Evolutionary conservation across 139 green algal genomes (phyloP), one percentile per base, ranked within the genome.

Genomic region (Asterochloris sp.): DNA sequence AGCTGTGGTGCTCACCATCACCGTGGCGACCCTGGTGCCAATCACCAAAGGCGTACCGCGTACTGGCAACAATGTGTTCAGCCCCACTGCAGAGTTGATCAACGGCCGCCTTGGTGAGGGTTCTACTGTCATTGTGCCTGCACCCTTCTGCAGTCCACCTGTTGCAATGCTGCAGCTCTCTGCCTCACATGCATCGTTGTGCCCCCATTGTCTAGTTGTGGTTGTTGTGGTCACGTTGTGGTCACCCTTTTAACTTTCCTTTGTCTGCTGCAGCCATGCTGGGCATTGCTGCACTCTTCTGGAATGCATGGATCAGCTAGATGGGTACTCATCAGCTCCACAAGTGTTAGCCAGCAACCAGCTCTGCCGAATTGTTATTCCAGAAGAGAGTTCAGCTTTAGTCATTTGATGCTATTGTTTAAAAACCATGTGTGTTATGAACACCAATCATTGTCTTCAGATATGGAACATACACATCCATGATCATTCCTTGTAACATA

Each of bases 11-110:
- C 54, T 83, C 1, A 74, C 89, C 13, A 86, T 94, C 73, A 82
- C 82, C 12, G 82, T 79, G 2, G 91, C 86, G 16, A 88, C 83
- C 28, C 63, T 93, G 21, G 81, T 92, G 14, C 89, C 89, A 9
- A 83, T 91, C 67, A 69, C 90, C 62, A 83, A 81, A 26, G 82
- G 78, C 21, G 69, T 79, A 0, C 80, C 80, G 28, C 73, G 79
- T 1, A 83, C 15, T 13, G 60, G 69, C 13, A 78, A 78, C 71
- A 73, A n/a, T 69, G 62, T 83, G 54, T 84, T 89, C 73, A 86
- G 83, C 63, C 63, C 80, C 28, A 62, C 84, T 73, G 80, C 80
- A 63, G 86, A 89, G 83, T 60, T 85, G 4, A 69, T 80, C 60
- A 87, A 87, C 62, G 83, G 83, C 23, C 79, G 86, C 28, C 4